Percentiles rank a stretch among this genome's conserved stretches.
phyloP scores from a whole-genome alignment of 306 rosid species.

The Aeschynomene evenia region DNA sequence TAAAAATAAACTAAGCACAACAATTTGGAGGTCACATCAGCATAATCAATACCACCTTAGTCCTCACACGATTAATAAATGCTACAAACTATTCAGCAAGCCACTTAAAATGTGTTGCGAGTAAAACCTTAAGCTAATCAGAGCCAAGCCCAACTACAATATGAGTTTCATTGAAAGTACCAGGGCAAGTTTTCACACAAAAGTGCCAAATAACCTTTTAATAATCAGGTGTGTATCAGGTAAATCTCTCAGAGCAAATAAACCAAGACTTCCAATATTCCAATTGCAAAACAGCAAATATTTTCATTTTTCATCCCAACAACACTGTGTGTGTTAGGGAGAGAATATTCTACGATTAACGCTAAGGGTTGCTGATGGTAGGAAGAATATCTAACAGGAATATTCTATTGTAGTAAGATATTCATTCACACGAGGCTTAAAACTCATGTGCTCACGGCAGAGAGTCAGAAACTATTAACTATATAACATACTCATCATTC shows the following conservation, averaged over 20 bases:
- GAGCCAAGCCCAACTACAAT: background rate
- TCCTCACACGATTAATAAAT: background rate
- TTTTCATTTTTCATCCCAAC: background rate
- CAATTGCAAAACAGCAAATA: background rate
- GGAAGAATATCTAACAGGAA: too few species aligned
- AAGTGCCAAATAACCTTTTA: conserved; percentile 3
- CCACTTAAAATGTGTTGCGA: background rate
- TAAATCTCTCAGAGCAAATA: background rate
- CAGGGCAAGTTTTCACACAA: background rate
- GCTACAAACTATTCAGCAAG: background rate
- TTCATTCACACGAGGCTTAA: background rate
- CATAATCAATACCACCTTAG: background rate
- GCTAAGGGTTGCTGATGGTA: too few species aligned
- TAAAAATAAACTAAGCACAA: background rate
- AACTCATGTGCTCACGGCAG: background rate
- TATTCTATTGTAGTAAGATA: too few species aligned
- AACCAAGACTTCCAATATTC: background rate
- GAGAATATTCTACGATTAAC: too few species aligned
- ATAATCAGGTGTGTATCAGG: background rate
- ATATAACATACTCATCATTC: background rate
- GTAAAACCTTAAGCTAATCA: conserved; percentile 13
- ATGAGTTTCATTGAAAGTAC: background rate
- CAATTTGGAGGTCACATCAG: background rate
- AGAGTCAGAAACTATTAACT: background rate
- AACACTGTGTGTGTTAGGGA: background rate